Evolutionary conservation across 371 early-diverging fungal genomes (phyloP), one percentile per base, ranked within the genome.

Genomic region (Haplosporangium sp.): DNA sequence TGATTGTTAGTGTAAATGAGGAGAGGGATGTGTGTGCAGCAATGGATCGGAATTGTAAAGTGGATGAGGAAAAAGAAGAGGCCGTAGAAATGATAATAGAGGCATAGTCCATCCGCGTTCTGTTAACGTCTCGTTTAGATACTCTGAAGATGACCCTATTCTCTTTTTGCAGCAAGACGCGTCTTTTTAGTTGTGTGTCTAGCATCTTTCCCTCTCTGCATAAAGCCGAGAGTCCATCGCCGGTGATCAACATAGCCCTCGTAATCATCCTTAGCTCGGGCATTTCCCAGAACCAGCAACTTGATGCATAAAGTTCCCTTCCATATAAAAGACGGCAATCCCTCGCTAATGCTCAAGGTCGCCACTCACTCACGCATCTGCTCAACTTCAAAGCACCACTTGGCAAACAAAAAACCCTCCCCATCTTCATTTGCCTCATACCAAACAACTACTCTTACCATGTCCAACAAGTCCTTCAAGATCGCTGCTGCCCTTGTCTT

Each of bases 401-500:
- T 18, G 11, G 52, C 42, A 57, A 38, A 58, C 42, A 37, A 42
- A 42, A 52, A 43, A 55, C 21, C 43, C 40, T 14, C 23, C 14
- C 37, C 16, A 54, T 11, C 16, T 14, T 37, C 21, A 14, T 10
- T 14, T 9, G 7, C 45, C 6, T 14, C 42, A n/a, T 11, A 12
- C 18, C n/a, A 12, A 11, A 61, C 40, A 52, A 2, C 13, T 37
- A 60, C 43, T 13, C 40, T 53, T 13, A 53, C 42, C 50, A 62
- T 57, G 57, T 46, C 59, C 20, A 41, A 43, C 29, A 38, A 57
- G 6, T 62, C 62, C 38, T 54, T 75, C 59, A 75, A 69, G 59
- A 29, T 59, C 51, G 62, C 62, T 16, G 12, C 65, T 13, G 57
- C 65, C 41, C 37, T 77, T 14, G 73, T 56, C 40, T 57, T 72